phyloP scores from a whole-genome alignment of 176 grass and related monocot species.

The Themeda triandra region DNA sequence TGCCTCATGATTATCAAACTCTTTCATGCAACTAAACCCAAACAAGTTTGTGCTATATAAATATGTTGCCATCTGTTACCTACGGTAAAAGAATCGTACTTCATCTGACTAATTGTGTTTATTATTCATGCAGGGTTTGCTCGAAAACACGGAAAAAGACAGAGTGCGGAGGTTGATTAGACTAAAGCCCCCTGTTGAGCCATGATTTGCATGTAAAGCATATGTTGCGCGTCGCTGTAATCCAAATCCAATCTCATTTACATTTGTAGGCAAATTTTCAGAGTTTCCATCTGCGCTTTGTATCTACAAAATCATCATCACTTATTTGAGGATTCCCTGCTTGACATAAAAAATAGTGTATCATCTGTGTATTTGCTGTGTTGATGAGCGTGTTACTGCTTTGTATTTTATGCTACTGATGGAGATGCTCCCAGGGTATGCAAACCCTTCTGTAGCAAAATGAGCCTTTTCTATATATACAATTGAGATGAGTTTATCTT shows the following conservation, averaged over 20 bases:
- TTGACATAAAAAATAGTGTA: neutral
- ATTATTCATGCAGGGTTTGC: constrained; percentile 49
- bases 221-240: constrained; percentile 9
- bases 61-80: neutral
- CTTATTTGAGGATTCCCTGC: neutral
- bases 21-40: neutral
- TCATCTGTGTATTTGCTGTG: neutral
- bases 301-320: neutral
- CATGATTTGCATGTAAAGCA: constrained; percentile 30
- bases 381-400: neutral
- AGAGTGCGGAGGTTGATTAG: constrained; percentile 72
- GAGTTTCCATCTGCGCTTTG: neutral
- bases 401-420: neutral
- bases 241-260: neutral
- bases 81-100: neutral
- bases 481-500: neutral
- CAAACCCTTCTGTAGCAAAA: neutral
- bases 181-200: constrained; percentile 68
- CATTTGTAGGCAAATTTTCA: neutral
- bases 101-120: neutral
- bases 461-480: neutral
- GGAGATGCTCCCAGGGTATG: neutral
- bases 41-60: neutral
- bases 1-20: neutral
- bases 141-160: constrained; percentile 87